Base-by-base conservation (phyloP, 345 rosid genomes). In the Barbarea vulgaris region DNA sequence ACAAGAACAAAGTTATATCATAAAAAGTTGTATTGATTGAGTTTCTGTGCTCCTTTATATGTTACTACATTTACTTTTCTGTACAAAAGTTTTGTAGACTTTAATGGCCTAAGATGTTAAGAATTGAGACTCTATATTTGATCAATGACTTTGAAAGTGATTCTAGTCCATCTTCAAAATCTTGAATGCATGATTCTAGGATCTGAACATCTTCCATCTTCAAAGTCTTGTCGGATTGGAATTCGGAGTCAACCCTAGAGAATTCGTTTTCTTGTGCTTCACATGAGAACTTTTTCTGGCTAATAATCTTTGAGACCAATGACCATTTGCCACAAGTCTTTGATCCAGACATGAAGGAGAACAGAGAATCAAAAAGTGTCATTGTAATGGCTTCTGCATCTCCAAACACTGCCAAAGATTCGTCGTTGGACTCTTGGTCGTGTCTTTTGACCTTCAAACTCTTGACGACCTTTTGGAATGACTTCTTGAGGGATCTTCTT, bases 131-230 rank as follows among this genome's bases (percentile, higher is more conserved):
- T 44, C 48, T 44, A 7, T 53, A 53, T 53, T 54, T 55, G 3
- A 55, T 28, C 64, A 82, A 39, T 7, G 78, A 65, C 69, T 68
- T 79, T 2, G 70, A 80, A 14, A 79, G 19, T 51, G 64, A 59
- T 1, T 82, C 83, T 54, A 64, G 37, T 24, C 81, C 82, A 25
- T 81, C 81, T 64, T 81, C 83, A 18, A 82, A 69, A 76, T 78
- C 77, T 63, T 79, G 81, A 69, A 84, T 74, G 78, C 74, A 70
- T 19, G 69, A n/a, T 59, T 82, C 85, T 61, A 83, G 27, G 21
- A 33, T 74, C 51, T 77, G 83, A 8, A 76, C 72, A 62, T 78
- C 55, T 1, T 51, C 64, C 58, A 72, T 72, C 8, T 64, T 44
- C 9, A 47, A 51, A 36, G 64, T 69, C 22, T 37, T 37, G 10